Base-by-base conservation (phyloP, 306 rosid species). In the Hippophae rhamnoides region DNA sequence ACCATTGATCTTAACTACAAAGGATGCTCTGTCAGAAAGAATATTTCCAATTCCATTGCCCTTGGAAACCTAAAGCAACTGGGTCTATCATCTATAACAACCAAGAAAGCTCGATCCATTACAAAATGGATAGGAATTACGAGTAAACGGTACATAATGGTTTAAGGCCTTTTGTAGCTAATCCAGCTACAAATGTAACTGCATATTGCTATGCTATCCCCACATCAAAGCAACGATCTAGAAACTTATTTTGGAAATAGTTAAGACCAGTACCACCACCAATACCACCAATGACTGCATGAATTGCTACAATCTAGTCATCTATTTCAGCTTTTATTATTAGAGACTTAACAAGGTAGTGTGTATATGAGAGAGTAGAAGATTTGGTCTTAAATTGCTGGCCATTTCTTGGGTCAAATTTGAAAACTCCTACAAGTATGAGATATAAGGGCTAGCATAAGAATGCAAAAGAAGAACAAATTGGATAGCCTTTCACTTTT, bases 261-360 rank as follows among this genome's bases (percentile, higher is more conserved):
- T 87, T 83, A 50, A 90, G 84, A 65, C 96, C 97, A 6, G 97
- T 90, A 5, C 95, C 97, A 40, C 92, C 88, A 41, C 95, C 97
- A n/a, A n/a, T n/a, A n/a, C n/a, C n/a, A n/a, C n/a, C 97, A 90
- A 87, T 62, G 97, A n/a, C 97, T 40, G 97, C 97, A 57, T 90
- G 97, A 66, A 90, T 87, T 10, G 86, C 97, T 43, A 90, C 96
- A 27, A 90, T 76, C 64, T 78, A 82, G 3, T 62, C 81, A 64
- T 90, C 97, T 8, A 13, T 1, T 78, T 90, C 92, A 1, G 97
- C 97, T 79, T 87, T 96, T 63, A 83, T 83, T 66, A 90, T 87
- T 48, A 90, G 79, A 41, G 97, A 81, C 41, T 90, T 92, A 40
- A 75, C 95, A 62, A 90, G 83, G 80, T 87, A 90, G 45, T 60